A percentile compares a stretch with the other conserved stretches of the same genome.
phyloP scores from a whole-genome alignment of 2,329 filamentous ascomycete species.

The Colletotrichum lentis region DNA sequence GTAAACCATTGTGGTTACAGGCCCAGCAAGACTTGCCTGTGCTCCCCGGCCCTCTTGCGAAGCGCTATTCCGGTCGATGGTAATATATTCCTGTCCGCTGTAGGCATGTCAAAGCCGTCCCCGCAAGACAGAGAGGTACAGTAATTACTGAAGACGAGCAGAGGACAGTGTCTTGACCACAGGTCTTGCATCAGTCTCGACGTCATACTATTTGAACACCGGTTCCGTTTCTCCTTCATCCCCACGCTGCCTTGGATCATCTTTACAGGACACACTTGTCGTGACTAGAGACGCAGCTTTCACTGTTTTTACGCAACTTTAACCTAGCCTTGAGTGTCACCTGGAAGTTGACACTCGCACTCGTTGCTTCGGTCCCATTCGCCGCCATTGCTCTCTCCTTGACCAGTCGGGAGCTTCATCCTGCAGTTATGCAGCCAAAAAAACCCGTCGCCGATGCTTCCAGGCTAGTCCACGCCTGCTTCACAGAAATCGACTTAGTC shows the following conservation, averaged over 20 bases:
- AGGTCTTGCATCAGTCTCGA: not conserved
- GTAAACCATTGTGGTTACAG: not conserved
- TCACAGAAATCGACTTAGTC: conserved; percentile 77
- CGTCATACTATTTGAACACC: not conserved
- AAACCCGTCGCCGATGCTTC: conserved; percentile 73
- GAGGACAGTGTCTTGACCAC: no score
- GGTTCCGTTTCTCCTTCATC: not conserved
- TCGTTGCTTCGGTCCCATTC: conserved; percentile 76
- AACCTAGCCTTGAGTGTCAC: conserved; percentile 83
- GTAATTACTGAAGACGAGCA: not conserved
- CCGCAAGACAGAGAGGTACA: not conserved
- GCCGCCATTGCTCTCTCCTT: conserved; percentile 67
- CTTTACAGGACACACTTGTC: no score
- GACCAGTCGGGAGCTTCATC: conserved; percentile 68
- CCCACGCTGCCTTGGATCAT: not conserved
- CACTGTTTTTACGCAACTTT: no score
- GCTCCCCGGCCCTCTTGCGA: not conserved
- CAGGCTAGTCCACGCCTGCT: conserved; percentile 73
- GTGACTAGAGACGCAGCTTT: not conserved
- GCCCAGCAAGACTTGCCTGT: not conserved
- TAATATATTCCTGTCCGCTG: not conserved
- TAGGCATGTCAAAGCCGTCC: not conserved
- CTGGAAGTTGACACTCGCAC: conserved; percentile 84
- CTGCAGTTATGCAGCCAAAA: conserved; percentile 75
- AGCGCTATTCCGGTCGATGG: not conserved